phyloP scores from a whole-genome alignment of 345 rosid species.

The Orychophragmus violaceus region DNA sequence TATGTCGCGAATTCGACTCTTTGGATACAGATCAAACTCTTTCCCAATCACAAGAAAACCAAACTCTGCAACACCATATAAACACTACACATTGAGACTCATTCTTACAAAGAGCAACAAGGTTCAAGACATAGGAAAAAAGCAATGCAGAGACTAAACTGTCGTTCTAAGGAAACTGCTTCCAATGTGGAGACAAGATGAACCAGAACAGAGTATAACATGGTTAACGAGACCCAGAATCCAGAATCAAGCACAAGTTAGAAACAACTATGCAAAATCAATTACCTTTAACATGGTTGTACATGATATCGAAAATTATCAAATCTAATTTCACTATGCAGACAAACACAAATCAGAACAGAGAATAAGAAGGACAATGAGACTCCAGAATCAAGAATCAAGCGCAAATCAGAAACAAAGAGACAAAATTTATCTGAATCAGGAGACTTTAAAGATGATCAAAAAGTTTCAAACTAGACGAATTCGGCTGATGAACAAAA shows the following conservation, averaged over 20 bases:
- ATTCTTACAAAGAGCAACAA: background rate
- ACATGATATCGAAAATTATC: too few species aligned
- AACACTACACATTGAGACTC: background rate
- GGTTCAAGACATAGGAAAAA: background rate
- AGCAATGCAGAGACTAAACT: background rate
- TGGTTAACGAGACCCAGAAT: background rate
- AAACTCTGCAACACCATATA: slow-evolving; percentile 51
- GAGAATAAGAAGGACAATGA: background rate
- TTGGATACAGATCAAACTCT: slow-evolving; percentile 62
- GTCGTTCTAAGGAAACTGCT: background rate
- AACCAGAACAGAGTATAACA: background rate
- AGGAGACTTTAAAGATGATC: background rate
- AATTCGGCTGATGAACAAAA: background rate
- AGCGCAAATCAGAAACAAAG: background rate
- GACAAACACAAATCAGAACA: background rate
- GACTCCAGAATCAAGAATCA: background rate
- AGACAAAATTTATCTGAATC: background rate
- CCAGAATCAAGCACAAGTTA: background rate
- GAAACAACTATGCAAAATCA: background rate
- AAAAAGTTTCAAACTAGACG: background rate
- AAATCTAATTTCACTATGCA: background rate
- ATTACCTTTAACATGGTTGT: too few species aligned
- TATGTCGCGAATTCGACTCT: slow-evolving; percentile 31
- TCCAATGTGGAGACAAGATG: background rate
- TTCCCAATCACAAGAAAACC: slow-evolving; percentile 74